Evolutionary conservation across 257 asterid genomes (phyloP).

Genomic region (Jacaranda copaia): DNA sequence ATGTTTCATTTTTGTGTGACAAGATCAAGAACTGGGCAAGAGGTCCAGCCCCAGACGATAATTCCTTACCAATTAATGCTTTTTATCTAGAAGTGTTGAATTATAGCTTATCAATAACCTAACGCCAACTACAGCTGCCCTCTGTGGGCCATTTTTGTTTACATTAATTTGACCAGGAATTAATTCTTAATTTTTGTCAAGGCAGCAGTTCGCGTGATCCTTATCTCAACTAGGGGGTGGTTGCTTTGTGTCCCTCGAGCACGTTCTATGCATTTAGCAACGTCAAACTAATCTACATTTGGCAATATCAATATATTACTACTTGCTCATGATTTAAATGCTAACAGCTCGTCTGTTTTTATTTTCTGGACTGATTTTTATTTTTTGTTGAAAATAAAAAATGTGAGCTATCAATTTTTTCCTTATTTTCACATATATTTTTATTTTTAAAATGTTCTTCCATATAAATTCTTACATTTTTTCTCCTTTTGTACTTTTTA

Average conservation of each 20-base stretch:
- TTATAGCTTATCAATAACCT: constrained; percentile 38
- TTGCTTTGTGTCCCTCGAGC: neutral
- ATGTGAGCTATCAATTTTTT: too few species aligned
- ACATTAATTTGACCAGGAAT: constrained; percentile 36
- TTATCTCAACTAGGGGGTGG: neutral
- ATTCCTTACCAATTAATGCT: neutral
- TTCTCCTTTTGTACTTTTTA: too few species aligned
- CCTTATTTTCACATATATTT: too few species aligned
- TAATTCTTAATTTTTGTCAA: neutral
- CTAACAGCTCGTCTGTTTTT: too few species aligned
- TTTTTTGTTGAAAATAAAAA: too few species aligned
- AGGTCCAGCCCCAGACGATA: constrained; percentile 17
- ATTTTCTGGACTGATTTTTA: too few species aligned
- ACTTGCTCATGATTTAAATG: too few species aligned
- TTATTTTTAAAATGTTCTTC: too few species aligned
- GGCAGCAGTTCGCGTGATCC: constrained; percentile 3
- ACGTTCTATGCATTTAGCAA: neutral
- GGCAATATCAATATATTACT: too few species aligned
- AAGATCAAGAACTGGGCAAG: neutral
- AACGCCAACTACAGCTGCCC: constrained; percentile 42
- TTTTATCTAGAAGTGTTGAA: constrained; percentile 24
- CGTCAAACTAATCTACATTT: too few species aligned
- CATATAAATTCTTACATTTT: too few species aligned
- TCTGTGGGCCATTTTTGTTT: constrained; percentile 35
- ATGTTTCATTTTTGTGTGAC: neutral